Base-by-base conservation (phyloP, 2,329 filamentous ascomycete genomes). In the Amesomyces nigricolor region DNA sequence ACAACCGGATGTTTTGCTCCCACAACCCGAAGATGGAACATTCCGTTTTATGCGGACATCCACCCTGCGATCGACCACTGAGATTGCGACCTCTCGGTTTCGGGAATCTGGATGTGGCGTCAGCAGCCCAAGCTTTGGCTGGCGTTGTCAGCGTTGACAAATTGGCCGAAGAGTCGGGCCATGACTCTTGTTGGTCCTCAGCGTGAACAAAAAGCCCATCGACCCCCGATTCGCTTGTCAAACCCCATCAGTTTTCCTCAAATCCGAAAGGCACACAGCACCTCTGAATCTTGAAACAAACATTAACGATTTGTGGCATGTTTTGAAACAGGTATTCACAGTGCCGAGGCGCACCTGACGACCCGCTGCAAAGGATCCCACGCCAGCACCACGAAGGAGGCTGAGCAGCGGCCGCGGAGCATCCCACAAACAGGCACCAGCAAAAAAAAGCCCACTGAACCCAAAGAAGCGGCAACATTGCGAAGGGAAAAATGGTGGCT, bases 111-210 rank as follows among this genome's bases (percentile, higher is more conserved):
- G 37, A 35, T n/a, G 44, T 46, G 52, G 53, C 54, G 57, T 56
- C 51, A 48, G 47, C 44, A 47, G 32, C 50, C 26, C 47, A 47
- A 30, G 46, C 46, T 52, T 50, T 37, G 44, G 26, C 29, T 37
- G 56, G 56, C 47, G 42, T 56, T 62, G 60, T 62, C 60, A 62
- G 60, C 60, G 13, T 60, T 62, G 50, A 62, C 60, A 53, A 62
- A 60, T 51, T 30, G 51, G 16, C 51, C 42, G 29, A 22, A 47
- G 38, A 38, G 47, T 37, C 45, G 11, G 42, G 38, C 43, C 43
- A 54, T 22, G 53, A 43, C 40, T 17, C 14, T 32, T 26, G 29
- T 17, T 26, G 13, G 40, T 26, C 5, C 17, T 22, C 40, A 10
- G 16, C 40, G 16, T 19, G 37, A 52, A 51, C 45, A 48, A 54